Percentiles rank a stretch among this genome's conserved stretches.
Conservation (phyloP, 2,329 filamentous ascomycete genomes). For the Fusarium acutatum region DNA sequence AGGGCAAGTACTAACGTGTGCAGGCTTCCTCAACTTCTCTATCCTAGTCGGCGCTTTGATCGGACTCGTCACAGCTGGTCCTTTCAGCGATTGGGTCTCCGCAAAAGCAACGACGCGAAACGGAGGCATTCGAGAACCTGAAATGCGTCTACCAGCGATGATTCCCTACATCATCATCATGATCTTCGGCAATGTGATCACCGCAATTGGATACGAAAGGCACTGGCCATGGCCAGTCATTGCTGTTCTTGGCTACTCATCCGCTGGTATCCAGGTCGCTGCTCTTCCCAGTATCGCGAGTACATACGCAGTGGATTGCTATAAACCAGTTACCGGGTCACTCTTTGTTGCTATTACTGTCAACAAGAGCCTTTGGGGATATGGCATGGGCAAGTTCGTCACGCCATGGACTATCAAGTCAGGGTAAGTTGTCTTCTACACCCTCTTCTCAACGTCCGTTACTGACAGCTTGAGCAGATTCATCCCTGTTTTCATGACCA, state of each 20-base stretch:
- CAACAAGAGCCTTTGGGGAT: not conserved
- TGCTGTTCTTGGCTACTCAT: not conserved
- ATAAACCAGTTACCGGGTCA: not conserved
- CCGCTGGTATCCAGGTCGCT: not conserved
- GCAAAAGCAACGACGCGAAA: not conserved
- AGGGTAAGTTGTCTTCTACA: not conserved
- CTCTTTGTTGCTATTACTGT: not conserved
- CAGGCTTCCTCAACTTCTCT: not conserved
- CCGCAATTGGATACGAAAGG: not conserved
- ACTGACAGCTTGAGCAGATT: not conserved
- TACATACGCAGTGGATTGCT: not conserved
- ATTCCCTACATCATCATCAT: not conserved
- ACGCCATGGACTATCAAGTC: slow-evolving; percentile 4
- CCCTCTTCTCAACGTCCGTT: fast-evolving
- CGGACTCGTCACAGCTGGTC: not conserved
- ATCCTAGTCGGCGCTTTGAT: not conserved
- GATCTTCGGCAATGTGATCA: not conserved
- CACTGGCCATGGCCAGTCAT: slow-evolving; percentile 5
- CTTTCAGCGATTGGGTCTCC: not conserved
- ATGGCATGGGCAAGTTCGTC: slow-evolving; percentile 2
- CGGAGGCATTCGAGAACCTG: not conserved
- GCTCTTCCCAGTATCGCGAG: not conserved
- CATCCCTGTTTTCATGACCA: slow-evolving; percentile 7
- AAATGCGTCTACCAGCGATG: slow-evolving; percentile 2
- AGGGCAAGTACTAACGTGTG: not conserved